Evolutionary conservation across 176 grass and related monocot genomes (phyloP).

Genomic region (Aegilops umbellulata): DNA sequence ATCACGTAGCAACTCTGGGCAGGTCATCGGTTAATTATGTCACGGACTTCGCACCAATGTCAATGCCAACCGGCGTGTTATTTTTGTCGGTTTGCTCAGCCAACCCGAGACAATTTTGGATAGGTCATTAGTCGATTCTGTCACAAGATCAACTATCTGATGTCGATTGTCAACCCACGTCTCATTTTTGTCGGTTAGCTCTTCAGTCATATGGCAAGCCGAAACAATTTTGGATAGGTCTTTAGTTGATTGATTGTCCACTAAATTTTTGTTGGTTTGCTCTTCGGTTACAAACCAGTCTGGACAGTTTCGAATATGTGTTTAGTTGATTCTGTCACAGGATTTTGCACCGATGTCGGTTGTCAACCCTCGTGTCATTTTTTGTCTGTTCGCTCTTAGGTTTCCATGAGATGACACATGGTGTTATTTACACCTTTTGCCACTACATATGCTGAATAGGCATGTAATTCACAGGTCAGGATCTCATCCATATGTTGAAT

Average conservation of each 20-base stretch:
- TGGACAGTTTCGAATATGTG: no score
- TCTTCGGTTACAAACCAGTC: background rate
- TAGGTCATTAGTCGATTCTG: no score
- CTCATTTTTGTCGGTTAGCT: background rate
- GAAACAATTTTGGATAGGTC: no score
- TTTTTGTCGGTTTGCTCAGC: background rate
- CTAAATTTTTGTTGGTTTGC: background rate
- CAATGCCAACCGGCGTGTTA: background rate
- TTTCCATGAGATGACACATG: background rate
- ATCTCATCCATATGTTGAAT: no score
- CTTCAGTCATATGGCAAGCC: background rate
- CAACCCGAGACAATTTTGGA: no score
- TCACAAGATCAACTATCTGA: no score
- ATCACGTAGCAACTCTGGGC: background rate
- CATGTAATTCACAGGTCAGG: background rate
- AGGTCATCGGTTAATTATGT: background rate
- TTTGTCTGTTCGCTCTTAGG: background rate
- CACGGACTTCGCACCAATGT: background rate
- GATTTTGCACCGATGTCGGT: no score
- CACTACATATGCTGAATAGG: fast-evolving
- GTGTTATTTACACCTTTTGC: background rate
- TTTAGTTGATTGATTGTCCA: background rate
- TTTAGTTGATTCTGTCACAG: no score
- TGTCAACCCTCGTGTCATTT: background rate
- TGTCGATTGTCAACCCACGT: background rate